Evolutionary conservation across 495 filamentous ascomycete species (phyloP).

Genomic region (Terfezia claveryi): DNA sequence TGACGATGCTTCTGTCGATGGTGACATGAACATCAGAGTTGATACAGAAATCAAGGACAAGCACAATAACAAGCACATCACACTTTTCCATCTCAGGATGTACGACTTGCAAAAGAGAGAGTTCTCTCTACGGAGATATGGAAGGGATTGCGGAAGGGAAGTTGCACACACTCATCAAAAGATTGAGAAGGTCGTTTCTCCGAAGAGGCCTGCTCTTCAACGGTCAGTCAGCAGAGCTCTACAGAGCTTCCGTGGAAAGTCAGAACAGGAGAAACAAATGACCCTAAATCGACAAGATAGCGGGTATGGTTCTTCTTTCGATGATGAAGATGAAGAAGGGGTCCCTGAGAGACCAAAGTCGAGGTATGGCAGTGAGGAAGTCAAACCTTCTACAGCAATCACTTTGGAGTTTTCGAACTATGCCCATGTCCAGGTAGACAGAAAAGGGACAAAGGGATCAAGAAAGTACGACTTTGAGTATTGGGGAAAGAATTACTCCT

Average conservation of each 20-base stretch:
- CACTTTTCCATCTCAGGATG: constrained; percentile 90
- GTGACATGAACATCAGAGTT: constrained; percentile 91
- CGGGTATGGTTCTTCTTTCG: constrained; percentile 30
- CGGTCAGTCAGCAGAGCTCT: constrained; percentile 58
- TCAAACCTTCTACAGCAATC: constrained; percentile 24
- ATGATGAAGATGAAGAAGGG: constrained; percentile 30
- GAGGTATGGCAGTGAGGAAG: not conserved
- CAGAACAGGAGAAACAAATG: constrained; percentile 24
- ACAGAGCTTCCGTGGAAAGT: constrained; percentile 38
- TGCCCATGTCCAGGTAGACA: constrained; percentile 65
- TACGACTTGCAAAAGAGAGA: constrained; percentile 69
- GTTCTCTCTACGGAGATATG: constrained; percentile 82
- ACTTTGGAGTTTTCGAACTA: constrained; percentile 93
- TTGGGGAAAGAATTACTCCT: constrained; percentile 70
- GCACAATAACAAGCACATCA: constrained; percentile 33
- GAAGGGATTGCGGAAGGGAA: constrained; percentile 78
- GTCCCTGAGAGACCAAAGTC: constrained; percentile 19
- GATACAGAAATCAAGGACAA: constrained; percentile 33
- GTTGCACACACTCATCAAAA: constrained; percentile 70
- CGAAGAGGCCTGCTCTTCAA: constrained; percentile 34
- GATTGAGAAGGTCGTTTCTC: constrained; percentile 20
- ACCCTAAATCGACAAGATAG: constrained; percentile 30
- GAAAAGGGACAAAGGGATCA: constrained; percentile 42
- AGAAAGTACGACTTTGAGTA: constrained; percentile 83
- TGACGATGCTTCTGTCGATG: constrained; percentile 76